Conservation (phyloP, 225 moss, liverwort and hornwort species). For the Antitrichia curtipendula region DNA sequence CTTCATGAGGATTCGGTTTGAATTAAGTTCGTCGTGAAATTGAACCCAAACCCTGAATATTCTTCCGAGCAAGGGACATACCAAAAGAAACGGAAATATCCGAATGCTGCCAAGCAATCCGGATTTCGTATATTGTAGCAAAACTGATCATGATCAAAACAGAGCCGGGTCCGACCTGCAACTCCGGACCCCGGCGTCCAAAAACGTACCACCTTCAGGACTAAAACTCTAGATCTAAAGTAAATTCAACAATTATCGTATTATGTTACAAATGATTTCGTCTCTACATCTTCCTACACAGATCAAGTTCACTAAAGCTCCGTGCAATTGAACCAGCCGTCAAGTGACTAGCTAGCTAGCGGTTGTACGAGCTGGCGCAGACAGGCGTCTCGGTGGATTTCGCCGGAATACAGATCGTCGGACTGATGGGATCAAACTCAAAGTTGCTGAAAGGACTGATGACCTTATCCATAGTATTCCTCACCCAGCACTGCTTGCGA, state of each 20-base stretch:
- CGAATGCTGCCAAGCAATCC: not conserved
- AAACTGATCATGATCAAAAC: not conserved
- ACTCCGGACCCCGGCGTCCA: not conserved
- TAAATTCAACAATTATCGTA: not conserved
- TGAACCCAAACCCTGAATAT: not conserved
- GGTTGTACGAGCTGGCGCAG: not conserved
- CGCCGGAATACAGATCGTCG: slow-evolving; percentile 11
- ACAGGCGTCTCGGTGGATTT: not conserved
- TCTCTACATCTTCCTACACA: not conserved
- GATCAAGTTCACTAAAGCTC: not conserved
- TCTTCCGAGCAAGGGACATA: not conserved
- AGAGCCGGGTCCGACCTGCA: not conserved
- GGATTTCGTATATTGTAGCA: not conserved
- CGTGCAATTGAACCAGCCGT: not conserved
- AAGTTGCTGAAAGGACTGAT: slow-evolving; percentile 2
- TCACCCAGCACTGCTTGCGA: slow-evolving; percentile 39
- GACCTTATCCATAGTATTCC: slow-evolving; percentile 15
- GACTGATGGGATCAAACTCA: slow-evolving; percentile 34
- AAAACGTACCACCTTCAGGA: not conserved
- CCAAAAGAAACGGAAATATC: not conserved
- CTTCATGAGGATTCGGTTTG: not conserved
- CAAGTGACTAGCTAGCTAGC: not conserved
- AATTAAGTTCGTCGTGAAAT: not conserved
- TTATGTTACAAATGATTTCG: slow-evolving; percentile 6
- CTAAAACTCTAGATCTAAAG: not conserved